A percentile compares a stretch with the other conserved stretches of the same genome.
Conservation (phyloP, 441 rosid genomes). For the Mallotus repandus region DNA sequence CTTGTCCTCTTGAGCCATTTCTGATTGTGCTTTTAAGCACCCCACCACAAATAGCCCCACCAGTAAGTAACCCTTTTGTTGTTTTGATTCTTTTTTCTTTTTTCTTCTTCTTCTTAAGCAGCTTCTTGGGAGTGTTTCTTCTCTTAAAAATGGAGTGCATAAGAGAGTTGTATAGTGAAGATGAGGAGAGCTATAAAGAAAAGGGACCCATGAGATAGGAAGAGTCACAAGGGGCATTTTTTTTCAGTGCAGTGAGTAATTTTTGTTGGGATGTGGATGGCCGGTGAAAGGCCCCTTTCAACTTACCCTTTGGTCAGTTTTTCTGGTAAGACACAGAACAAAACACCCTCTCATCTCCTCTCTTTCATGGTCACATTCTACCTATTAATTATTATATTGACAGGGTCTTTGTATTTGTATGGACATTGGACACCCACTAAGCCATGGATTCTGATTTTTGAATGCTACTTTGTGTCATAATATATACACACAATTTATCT, state of each 20-base stretch:
- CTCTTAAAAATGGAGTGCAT: not conserved
- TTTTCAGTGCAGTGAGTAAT: constrained; percentile 26
- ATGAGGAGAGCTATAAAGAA: constrained; percentile 22
- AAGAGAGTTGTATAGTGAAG: not conserved
- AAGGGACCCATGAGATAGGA: constrained; percentile 22
- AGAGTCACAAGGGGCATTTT: constrained; percentile 20
- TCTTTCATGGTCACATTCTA: constrained; percentile 29
- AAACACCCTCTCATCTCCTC: constrained; percentile 11
- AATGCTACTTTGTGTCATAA: constrained; percentile 16
- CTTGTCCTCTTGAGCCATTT: constrained; percentile 34
- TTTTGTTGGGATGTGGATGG: constrained; percentile 32
- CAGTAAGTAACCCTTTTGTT: constrained; percentile 10
- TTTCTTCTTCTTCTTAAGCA: not conserved
- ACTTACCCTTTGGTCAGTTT: constrained; percentile 44
- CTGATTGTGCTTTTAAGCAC: constrained; percentile 11
- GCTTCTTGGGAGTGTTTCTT: constrained; percentile 2
- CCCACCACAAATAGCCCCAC: constrained; percentile 24
- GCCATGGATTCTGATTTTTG: constrained; percentile 12
- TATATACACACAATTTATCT: not conserved
- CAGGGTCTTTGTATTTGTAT: constrained; percentile 7
- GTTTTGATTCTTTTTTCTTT: not conserved
- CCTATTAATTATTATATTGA: constrained; percentile 15
- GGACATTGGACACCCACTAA: not conserved
- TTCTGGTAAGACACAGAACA: constrained; percentile 25
- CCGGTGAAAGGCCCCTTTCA: constrained; percentile 60